Evolutionary conservation across 495 filamentous ascomycete species (phyloP).

Genomic region (Bryoglossum gracile): DNA sequence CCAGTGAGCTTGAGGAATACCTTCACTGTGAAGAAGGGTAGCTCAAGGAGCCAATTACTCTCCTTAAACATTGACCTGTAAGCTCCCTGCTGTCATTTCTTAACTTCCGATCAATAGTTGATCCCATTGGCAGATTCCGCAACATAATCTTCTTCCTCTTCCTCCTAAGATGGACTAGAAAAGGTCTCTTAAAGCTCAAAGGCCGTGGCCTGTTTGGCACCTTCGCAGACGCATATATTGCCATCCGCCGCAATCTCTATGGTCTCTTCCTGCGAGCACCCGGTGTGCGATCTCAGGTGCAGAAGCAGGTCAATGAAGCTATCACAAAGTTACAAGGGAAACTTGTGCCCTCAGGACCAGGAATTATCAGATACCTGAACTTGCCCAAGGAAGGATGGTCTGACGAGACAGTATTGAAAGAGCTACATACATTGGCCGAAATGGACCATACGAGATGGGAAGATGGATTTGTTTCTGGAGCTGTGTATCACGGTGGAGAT

Average conservation of each 20-base stretch:
- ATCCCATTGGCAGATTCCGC: conserved; percentile 50
- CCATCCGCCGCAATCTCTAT: conserved; percentile 64
- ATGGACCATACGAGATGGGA: conserved; percentile 98
- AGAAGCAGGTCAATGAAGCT: conserved; percentile 70
- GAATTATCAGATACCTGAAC: conserved; percentile 62
- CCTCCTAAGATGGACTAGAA: conserved; percentile 77
- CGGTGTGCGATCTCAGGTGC: conserved; percentile 73
- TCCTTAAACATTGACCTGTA: conserved; percentile 76
- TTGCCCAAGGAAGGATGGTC: conserved; percentile 85
- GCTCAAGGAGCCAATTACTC: conserved; percentile 49
- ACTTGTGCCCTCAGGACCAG: conserved; percentile 66
- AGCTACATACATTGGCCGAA: conserved; percentile 67
- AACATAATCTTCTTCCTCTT: conserved; percentile 90
- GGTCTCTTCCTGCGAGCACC: conserved; percentile 79
- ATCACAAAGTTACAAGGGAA: conserved; percentile 71
- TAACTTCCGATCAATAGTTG: neutral
- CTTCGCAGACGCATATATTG: conserved; percentile 60
- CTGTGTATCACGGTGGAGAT: conserved; percentile 92
- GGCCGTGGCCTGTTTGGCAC: conserved; percentile 85
- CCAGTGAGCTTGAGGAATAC: conserved; percentile 58
- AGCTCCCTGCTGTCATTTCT: conserved; percentile 26
- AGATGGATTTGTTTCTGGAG: conserved; percentile 87
- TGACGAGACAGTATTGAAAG: conserved; percentile 67
- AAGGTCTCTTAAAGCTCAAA: conserved; percentile 71
- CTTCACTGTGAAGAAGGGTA: conserved; percentile 48